Percentiles rank a stretch among this genome's conserved stretches.
Conservation (phyloP, 345 rosid genomes). For the Ceriops tagal region DNA sequence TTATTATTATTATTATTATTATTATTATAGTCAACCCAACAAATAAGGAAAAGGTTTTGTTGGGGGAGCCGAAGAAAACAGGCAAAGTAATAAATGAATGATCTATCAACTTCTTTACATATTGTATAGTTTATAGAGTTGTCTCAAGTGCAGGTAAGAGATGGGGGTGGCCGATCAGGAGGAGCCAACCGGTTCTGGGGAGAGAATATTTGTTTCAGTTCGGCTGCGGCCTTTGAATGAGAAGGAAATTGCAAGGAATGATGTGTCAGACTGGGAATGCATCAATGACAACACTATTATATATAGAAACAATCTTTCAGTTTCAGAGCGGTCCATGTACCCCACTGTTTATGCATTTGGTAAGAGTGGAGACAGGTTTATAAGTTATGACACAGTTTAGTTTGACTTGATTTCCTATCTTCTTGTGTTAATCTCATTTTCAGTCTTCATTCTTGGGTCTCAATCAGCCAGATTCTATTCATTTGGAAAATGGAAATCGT, state of each 20-base stretch:
- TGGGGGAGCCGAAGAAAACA: conserved; percentile 15
- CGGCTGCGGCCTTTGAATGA: conserved; percentile 82
- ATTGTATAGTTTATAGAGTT: conserved; percentile 16
- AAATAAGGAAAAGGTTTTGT: conserved; percentile 12
- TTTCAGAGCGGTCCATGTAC: conserved; percentile 86
- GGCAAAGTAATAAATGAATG: conserved; percentile 13
- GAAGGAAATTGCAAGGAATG: conserved; percentile 68
- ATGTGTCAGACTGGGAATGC: conserved; percentile 91
- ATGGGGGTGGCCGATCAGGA: conserved; percentile 52
- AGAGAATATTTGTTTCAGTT: conserved; percentile 79
- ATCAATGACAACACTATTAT: conserved; percentile 63
- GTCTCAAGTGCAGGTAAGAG: conserved; percentile 27
- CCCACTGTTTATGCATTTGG: conserved; percentile 88
- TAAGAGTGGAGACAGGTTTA: conserved; percentile 28
- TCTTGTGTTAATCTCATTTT: not conserved
- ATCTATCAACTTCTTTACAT: conserved; percentile 8
- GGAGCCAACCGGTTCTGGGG: conserved; percentile 45
- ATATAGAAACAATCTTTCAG: conserved; percentile 64
- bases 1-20: no score
- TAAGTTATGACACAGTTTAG: not conserved
- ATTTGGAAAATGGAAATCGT: conserved; percentile 10
- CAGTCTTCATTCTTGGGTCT: not conserved
- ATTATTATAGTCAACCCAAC: conserved; percentile 9
- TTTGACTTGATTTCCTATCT: conserved; percentile 5
- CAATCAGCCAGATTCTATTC: conserved; percentile 4